Percentiles rank a stretch among this genome's conserved stretches.
phyloP scores from a whole-genome alignment of 108 stramenopile genomes.

The Nitzschia inconspicua region DNA sequence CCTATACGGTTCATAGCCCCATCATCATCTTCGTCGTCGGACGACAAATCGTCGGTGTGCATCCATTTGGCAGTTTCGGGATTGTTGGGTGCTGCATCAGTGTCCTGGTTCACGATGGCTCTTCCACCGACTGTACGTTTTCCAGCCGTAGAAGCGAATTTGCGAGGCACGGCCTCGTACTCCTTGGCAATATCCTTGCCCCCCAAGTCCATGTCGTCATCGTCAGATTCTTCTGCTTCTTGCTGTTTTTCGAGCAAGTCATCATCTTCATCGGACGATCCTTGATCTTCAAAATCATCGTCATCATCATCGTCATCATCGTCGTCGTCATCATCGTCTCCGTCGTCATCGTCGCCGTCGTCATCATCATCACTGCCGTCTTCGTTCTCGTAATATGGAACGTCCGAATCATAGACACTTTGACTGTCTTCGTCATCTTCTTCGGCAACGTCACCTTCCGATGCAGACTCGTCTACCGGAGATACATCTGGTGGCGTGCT shows the following conservation, averaged over 20 bases:
- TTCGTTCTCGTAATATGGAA: conserved; percentile 27
- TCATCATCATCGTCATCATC: conserved; percentile 40
- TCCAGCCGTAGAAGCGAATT: conserved; percentile 40
- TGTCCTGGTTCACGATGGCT: too few relatives aligned
- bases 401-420: conserved; percentile 49
- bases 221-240: conserved; percentile 51
- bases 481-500: conserved; percentile 12
- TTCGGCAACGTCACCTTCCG: conserved; percentile 26
- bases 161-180: conserved; percentile 51
- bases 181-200: conserved; percentile 54
- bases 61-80: conserved; percentile 36
- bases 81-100: background rate
- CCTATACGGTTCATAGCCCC: conserved; percentile 90
- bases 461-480: conserved; percentile 21
- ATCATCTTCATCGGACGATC: conserved; percentile 82
- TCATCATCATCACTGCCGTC: conserved; percentile 38
- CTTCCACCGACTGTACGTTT: conserved; percentile 33
- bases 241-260: conserved; percentile 56
- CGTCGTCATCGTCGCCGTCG: conserved; percentile 33
- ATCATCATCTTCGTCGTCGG: conserved; percentile 94
- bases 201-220: conserved; percentile 62
- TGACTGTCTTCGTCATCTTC: background rate
- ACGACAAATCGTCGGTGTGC: conserved; percentile 94
- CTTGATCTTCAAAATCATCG: conserved; percentile 87
- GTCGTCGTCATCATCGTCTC: conserved; percentile 17